Conservation (phyloP, 208 protist genomes). For the Trypanosoma melophagium region DNA sequence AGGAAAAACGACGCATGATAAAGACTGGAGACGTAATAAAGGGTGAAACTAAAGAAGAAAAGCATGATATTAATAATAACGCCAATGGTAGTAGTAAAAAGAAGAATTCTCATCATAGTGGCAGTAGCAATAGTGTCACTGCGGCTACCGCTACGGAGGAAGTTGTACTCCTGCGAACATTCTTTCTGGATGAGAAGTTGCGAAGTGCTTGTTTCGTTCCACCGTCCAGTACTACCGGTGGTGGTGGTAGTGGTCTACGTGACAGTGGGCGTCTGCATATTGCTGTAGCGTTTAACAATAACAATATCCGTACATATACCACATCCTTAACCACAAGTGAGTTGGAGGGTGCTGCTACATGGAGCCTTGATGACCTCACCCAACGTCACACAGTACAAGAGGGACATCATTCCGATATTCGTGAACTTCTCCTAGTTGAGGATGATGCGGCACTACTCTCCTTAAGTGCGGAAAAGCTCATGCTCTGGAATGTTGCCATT, state of each 20-base stretch:
- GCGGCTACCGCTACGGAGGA: conserved; percentile 68
- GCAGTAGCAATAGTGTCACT: not conserved
- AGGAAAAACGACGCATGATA: not conserved
- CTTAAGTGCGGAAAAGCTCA: conserved; percentile 76
- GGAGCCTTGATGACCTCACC: conserved; percentile 71
- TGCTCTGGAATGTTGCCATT: conserved; percentile 77
- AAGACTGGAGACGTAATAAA: conserved; percentile 21
- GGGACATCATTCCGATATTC: conserved; percentile 80
- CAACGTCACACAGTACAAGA: conserved; percentile 53
- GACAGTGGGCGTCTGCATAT: conserved; percentile 56
- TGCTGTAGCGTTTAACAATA: conserved; percentile 82
- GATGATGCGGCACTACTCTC: conserved; percentile 79
- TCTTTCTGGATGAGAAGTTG: conserved; percentile 82
- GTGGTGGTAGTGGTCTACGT: conserved; percentile 33
- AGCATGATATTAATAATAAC: conserved; percentile 17
- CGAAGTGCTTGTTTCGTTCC: conserved; percentile 81
- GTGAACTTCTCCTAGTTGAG: conserved; percentile 71
- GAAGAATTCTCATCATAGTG: no score
- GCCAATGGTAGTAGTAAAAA: not conserved
- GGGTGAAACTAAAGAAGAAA: conserved; percentile 20
- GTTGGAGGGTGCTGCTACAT: conserved; percentile 52
- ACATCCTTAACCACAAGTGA: conserved; percentile 61
- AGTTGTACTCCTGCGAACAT: conserved; percentile 65
- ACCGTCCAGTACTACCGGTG: conserved; percentile 3
- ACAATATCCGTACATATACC: conserved; percentile 74